Evolutionary conservation across 2,329 filamentous ascomycete species (phyloP).

Genomic region (Exophiala bonariae): DNA sequence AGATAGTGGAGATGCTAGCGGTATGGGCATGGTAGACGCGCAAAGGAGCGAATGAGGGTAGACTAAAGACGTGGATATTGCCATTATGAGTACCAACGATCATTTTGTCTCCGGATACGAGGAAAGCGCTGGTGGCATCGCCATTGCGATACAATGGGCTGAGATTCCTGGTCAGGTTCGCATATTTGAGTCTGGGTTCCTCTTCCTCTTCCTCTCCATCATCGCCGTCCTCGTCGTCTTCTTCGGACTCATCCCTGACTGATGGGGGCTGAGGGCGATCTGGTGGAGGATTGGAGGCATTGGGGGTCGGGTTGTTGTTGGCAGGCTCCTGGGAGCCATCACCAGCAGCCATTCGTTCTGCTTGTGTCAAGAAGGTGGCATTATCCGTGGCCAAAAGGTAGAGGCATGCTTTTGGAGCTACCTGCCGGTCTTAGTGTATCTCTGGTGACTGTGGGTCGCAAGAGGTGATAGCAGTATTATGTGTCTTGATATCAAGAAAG

Average conservation of each 20-base stretch:
- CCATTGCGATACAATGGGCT: constrained; percentile 85
- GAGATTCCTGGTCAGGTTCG: constrained; percentile 77
- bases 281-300: no score
- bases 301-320: constrained; percentile 10
- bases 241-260: constrained; percentile 27
- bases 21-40: constrained; percentile 90
- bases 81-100: constrained; percentile 94
- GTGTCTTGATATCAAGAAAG: no score
- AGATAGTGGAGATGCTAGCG: constrained; percentile 85
- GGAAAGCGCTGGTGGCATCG: constrained; percentile 88
- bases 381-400: no score
- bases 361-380: background rate
- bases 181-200: constrained; percentile 92
- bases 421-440: no score
- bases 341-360: constrained; percentile 28
- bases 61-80: constrained; percentile 84
- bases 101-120: constrained; percentile 96
- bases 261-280: background rate
- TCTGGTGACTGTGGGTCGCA: no score
- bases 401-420: no score
- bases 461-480: no score
- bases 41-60: constrained; percentile 78
- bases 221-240: constrained; percentile 63
- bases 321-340: constrained; percentile 30
- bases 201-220: constrained; percentile 86